Base-by-base conservation (phyloP, 768 basidiomycete genomes). In the Russula griseocarnosa region DNA sequence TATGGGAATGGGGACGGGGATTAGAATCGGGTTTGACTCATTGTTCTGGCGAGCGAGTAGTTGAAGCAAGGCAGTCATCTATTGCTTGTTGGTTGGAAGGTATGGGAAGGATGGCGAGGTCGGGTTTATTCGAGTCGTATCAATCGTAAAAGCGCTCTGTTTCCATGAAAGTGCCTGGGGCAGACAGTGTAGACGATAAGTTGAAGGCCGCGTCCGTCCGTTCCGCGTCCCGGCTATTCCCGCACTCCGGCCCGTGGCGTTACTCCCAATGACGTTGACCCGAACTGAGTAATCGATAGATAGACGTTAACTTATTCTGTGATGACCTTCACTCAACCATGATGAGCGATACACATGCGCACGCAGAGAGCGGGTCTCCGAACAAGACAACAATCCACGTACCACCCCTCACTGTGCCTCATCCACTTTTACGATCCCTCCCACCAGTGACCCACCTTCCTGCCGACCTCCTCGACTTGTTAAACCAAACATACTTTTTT, bases 401-500 rank as follows among this genome's bases (percentile, higher is more conserved):
- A 28, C 55, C 64, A 22, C 64, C 64, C 32, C 59, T 61, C 32
- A 44, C 55, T 11, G 28, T 28, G 36, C 22, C 56, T 38, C 59
- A 69, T 55, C 68, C 68, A 8, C 66, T 73, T 5, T 59, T 72
- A 22, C 58, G 67, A 5, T 68, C 69, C 10, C 62, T 69, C n/a
- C 58, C 58, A 4, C 55, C 62, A 5, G 51, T 71, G 3, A 69
- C 73, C 9, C 61, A 73, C 14, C 78, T 87, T 1, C 85, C 87
- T 2, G 46, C 74, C 10, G 86, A 88, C 61, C 79, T 89, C 24
- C 69, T 85, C 14, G 76, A 84, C 38, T 66, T 78, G 42, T 74
- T 88, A 54, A 82, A 88, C 66, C 79, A 86, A 62, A 78, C 81
- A 0, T 86, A 85, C 71, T 85, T 87, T 66, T 79, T 90, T 10